Evolutionary conservation across 257 asterid species (phyloP).

Genomic region (Solanum raphanifolium): DNA sequence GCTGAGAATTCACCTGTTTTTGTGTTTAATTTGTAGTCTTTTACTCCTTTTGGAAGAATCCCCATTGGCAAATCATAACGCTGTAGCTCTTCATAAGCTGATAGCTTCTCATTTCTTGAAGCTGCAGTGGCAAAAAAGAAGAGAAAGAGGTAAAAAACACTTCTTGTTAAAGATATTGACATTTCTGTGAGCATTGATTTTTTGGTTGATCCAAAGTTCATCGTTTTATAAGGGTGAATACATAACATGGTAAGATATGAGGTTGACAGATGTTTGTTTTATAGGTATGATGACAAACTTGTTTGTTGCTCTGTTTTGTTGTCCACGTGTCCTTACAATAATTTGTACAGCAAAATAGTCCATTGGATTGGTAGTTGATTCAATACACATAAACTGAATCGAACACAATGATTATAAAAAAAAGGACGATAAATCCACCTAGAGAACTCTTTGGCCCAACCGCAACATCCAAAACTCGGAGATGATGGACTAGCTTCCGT

Average conservation of each 20-base stretch:
- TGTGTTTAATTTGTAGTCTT: conserved; percentile 49
- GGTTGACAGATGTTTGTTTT: not conserved
- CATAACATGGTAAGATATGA: not conserved
- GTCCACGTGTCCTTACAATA: not conserved
- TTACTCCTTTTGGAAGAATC: conserved; percentile 62
- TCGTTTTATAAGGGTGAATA: not conserved
- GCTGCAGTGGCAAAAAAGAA: conserved; percentile 4
- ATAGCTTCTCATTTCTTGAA: conserved; percentile 5
- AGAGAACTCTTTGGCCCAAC: not conserved
- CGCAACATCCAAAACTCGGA: not conserved
- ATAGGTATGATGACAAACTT: not conserved
- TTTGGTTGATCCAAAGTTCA: not conserved
- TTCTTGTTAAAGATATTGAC: not conserved
- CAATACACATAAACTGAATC: no score
- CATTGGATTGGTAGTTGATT: not conserved
- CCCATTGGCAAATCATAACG: conserved; percentile 65
- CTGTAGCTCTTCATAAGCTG: conserved; percentile 45
- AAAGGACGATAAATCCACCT: no score
- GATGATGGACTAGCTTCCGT: not conserved
- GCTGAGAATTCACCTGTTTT: conserved; percentile 67
- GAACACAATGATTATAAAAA: no score
- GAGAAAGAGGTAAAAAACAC: conserved; percentile 10
- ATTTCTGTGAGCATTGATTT: not conserved
- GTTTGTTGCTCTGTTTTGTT: not conserved
- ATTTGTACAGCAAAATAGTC: not conserved